Evolutionary conservation across 768 basidiomycete genomes (phyloP).

Genomic region (Pulveroboletus ravenelii): DNA sequence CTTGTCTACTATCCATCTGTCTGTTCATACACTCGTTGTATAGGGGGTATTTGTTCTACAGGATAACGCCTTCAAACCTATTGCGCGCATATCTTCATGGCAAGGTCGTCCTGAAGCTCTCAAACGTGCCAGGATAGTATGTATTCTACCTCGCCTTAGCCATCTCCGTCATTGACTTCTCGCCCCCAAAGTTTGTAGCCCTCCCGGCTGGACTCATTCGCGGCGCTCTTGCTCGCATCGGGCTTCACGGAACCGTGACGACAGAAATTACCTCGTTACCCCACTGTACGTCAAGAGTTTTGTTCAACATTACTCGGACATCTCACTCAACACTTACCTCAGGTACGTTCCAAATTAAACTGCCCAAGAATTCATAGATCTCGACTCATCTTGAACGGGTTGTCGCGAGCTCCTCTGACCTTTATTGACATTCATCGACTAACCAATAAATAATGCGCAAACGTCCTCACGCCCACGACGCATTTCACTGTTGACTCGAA

Average conservation of each 20-base stretch:
- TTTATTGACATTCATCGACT: background rate
- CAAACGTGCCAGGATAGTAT: constrained; percentile 64
- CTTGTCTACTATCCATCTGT: background rate
- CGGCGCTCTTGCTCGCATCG: constrained; percentile 75
- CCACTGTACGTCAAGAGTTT: constrained; percentile 57
- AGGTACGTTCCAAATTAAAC: constrained; percentile 84
- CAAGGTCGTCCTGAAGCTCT: constrained; percentile 71
- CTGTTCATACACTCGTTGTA: background rate
- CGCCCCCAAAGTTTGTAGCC: constrained; percentile 58
- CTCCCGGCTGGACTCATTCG: constrained; percentile 82
- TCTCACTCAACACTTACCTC: background rate
- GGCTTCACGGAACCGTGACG: constrained; percentile 66
- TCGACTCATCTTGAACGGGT: background rate
- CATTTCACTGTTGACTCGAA: background rate
- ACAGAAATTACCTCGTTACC: constrained; percentile 80
- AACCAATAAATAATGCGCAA: background rate
- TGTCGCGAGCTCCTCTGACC: background rate
- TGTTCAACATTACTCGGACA: background rate
- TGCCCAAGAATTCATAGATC: constrained; percentile 51
- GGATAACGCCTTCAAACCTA: constrained; percentile 86
- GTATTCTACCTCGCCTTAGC: constrained; percentile 13
- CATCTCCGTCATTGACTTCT: background rate
- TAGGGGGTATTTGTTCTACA: constrained; percentile 93
- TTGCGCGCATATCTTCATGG: constrained; percentile 76
- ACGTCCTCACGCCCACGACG: background rate